These are phyloP conservation scores for Didymella pomorum DNA, from an alignment of 2,329 filamentous ascomycete genomes.

Conservation along the genomic window DNA sequence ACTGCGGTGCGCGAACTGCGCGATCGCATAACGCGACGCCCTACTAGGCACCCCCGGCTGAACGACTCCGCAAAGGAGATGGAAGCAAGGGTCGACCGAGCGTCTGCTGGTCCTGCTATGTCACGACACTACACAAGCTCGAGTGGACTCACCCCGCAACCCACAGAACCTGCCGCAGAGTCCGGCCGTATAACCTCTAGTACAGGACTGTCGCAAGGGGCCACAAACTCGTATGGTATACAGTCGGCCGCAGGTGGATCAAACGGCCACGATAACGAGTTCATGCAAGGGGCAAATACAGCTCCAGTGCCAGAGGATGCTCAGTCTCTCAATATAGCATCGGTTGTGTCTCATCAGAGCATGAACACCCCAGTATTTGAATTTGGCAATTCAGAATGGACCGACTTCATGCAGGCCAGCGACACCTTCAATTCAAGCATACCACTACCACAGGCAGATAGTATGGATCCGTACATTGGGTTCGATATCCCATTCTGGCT, in stretches of 20 bases:
- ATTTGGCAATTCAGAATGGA: conserved; percentile 21
- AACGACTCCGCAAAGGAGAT: not conserved
- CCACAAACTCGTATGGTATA: not conserved
- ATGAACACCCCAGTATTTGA: conserved; percentile 6
- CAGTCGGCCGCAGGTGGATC: not conserved
- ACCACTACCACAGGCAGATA: conserved; percentile 12
- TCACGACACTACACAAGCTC: conserved; percentile 9
- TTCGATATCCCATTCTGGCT: conserved; percentile 51
- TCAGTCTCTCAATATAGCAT: not conserved
- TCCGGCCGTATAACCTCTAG: not conserved
- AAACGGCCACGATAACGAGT: not conserved
- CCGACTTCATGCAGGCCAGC: conserved; percentile 18
- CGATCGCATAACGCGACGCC: conserved; percentile 25
- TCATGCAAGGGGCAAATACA: not conserved
- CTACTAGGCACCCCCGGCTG: not conserved
- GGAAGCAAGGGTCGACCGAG: not conserved
- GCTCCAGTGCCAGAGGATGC: not conserved
- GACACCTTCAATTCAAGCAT: not conserved
- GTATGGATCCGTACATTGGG: conserved; percentile 41
- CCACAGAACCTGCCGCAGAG: not conserved
- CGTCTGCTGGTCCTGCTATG: not conserved
- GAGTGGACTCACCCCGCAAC: not conserved
- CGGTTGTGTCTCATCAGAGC: not conserved
- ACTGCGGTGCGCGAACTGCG: conserved; percentile 38
- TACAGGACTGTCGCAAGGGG: conserved; percentile 1